Conservation (phyloP, 208 protist genomes). For the Leishmania tarentolae region DNA sequence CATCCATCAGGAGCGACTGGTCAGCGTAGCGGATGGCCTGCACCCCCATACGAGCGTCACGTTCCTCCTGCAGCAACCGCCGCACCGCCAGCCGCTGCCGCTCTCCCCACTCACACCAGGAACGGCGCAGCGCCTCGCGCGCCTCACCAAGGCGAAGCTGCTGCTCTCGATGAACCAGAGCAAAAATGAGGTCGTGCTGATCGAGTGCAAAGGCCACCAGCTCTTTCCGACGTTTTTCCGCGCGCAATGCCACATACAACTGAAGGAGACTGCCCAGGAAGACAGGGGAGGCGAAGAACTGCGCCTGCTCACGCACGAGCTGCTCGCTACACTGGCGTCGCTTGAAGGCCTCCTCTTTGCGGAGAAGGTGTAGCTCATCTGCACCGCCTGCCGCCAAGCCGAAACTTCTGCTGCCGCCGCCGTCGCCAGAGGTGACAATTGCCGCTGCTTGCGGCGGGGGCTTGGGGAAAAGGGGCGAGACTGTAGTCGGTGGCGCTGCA, state of each 20-base stretch:
- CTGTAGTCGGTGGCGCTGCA: neutral
- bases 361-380: slow-evolving; percentile 30
- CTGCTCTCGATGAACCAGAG: slow-evolving; percentile 28
- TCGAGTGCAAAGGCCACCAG: slow-evolving; percentile 51
- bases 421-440: neutral
- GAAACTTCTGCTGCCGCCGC: neutral
- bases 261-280: slow-evolving; percentile 32
- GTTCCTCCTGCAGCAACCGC: slow-evolving; percentile 44
- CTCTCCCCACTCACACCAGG: slow-evolving; percentile 32
- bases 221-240: slow-evolving; percentile 43
- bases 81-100: slow-evolving; percentile 23
- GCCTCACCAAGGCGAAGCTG: slow-evolving; percentile 15
- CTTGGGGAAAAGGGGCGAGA: neutral
- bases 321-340: slow-evolving; percentile 36
- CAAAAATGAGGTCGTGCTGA: slow-evolving; percentile 57
- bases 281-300: slow-evolving; percentile 25
- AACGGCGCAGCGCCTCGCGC: slow-evolving; percentile 13
- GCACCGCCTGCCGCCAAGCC: neutral
- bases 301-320: slow-evolving; percentile 22
- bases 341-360: slow-evolving; percentile 48
- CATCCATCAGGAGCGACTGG: neutral
- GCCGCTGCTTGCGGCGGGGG: neutral
- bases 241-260: slow-evolving; percentile 48
- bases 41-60: slow-evolving; percentile 44
- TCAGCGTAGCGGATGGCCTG: slow-evolving; percentile 32